Conservation (phyloP, 164 flowering plant genomes). For the Magnolia sinica region DNA sequence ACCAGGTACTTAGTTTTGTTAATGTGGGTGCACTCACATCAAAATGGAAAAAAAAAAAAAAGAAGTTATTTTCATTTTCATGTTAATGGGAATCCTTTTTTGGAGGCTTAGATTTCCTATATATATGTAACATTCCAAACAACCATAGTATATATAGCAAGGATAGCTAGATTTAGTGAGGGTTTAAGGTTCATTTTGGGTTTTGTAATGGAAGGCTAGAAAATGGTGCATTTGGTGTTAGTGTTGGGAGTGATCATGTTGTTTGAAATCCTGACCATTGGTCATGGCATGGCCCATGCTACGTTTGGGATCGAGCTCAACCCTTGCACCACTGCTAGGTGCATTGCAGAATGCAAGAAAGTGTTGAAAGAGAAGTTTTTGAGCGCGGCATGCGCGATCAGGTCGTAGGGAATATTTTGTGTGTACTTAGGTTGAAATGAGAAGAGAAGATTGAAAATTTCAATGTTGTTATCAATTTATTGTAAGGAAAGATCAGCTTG, state of each 20-base stretch:
- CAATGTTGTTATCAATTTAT: no score
- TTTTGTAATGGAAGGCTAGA: constrained; percentile 2
- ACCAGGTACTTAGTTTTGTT: no score
- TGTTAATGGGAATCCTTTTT: no score
- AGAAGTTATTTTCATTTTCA: no score
- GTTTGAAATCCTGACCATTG: constrained; percentile 10
- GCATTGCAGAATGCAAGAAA: constrained; percentile 31
- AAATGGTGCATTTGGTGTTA: background rate
- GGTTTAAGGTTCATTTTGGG: background rate
- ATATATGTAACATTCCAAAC: no score
- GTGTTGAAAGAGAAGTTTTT: constrained; percentile 20
- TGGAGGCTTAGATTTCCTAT: no score
- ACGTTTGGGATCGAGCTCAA: constrained; percentile 25
- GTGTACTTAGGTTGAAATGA: constrained; percentile 28
- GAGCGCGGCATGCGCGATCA: constrained; percentile 28
- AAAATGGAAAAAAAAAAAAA: no score
- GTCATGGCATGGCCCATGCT: constrained; percentile 13
- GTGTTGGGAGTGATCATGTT: constrained; percentile 5
- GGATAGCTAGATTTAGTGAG: background rate
- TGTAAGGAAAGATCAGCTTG: no score
- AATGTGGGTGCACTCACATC: no score
- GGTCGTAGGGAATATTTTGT: constrained; percentile 22
- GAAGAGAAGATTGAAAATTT: no score
- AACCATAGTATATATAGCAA: no score
- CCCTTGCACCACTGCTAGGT: constrained; percentile 30